These are phyloP conservation scores for Opeltia flavorubescens DNA, from an alignment of 495 filamentous ascomycete species.

Conservation along the genomic window DNA sequence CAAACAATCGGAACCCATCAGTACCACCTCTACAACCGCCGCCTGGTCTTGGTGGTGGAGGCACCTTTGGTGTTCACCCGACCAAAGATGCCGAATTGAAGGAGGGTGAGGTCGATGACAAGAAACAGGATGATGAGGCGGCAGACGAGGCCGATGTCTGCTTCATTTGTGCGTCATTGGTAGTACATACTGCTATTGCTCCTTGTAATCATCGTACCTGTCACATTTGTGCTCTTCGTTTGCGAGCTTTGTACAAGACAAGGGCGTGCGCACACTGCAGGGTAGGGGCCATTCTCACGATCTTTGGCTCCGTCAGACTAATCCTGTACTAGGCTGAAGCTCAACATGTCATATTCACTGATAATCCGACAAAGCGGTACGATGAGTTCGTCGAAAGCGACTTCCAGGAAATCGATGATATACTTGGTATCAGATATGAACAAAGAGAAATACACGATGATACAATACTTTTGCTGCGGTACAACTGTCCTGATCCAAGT, in stretches of 20 bases:
- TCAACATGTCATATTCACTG: conserved; percentile 80
- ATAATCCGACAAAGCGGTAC: conserved; percentile 62
- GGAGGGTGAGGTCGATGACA: conserved; percentile 15
- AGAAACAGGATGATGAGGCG: conserved; percentile 27
- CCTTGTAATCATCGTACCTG: conserved; percentile 94
- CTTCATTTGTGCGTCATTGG: conserved; percentile 87
- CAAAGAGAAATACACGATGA: conserved; percentile 77
- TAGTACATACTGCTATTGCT: conserved; percentile 70
- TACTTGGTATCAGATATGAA: conserved; percentile 82
- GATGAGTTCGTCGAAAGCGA: conserved; percentile 64
- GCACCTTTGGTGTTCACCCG: conserved; percentile 28
- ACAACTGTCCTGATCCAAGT: conserved; percentile 77
- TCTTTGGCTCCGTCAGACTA: conserved; percentile 14
- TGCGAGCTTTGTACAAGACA: conserved; percentile 88
- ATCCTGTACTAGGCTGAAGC: conserved; percentile 48
- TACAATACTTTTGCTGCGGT: conserved; percentile 72
- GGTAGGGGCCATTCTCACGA: conserved; percentile 32
- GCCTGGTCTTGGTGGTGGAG: conserved; percentile 17
- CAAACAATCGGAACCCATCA: conserved; percentile 1
- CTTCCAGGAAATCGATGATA: conserved; percentile 60
- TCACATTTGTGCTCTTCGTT: conserved; percentile 81
- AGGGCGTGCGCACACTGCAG: conserved; percentile 91
- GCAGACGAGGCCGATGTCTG: conserved; percentile 68
- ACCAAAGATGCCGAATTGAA: conserved; percentile 25
- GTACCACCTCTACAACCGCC: conserved; percentile 16